Conservation (phyloP, 139 green algal species). For the Desmodesmus armatus region DNA sequence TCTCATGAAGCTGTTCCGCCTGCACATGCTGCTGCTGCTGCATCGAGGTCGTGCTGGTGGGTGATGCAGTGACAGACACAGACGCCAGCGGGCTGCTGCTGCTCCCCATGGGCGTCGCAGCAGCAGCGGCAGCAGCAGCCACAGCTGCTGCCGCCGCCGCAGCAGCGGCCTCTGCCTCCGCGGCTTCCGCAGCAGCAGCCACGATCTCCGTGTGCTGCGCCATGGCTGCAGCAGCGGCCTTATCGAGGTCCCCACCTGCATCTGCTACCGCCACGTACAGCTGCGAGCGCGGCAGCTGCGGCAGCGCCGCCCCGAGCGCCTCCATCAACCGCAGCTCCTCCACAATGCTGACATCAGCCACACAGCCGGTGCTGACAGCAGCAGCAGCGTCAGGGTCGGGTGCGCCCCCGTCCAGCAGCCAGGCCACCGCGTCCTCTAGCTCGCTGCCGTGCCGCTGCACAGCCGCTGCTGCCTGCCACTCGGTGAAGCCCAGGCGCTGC, state of each 20-base stretch:
- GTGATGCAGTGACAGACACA: neutral
- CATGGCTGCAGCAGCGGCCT: conserved; percentile 18
- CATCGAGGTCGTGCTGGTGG: conserved; percentile 11
- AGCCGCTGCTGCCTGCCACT: conserved; percentile 57
- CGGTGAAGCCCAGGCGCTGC: conserved; percentile 64
- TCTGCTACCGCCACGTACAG: conserved; percentile 43
- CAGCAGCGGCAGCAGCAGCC: conserved; percentile 1
- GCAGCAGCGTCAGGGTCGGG: neutral
- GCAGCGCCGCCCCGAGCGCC: conserved; percentile 14
- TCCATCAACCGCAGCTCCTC: conserved; percentile 53
- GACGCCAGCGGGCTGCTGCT: conserved; percentile 1
- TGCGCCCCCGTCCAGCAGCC: conserved; percentile 61
- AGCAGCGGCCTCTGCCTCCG: neutral
- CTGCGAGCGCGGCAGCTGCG: neutral
- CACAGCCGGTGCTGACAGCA: conserved; percentile 1
- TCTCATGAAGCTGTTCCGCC: neutral
- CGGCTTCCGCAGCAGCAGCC: neutral
- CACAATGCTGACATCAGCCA: conserved; percentile 17
- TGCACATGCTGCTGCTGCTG: conserved; percentile 22
- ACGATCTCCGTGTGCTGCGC: neutral
- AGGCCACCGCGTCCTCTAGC: conserved; percentile 62
- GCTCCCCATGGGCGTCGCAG: neutral
- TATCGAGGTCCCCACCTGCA: conserved; percentile 29
- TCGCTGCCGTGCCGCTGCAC: conserved; percentile 69
- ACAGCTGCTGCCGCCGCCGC: conserved; percentile 9